These are phyloP conservation scores for Solanum hybrid DNA, from an alignment of 305 asterid species.

Conservation along the genomic window DNA sequence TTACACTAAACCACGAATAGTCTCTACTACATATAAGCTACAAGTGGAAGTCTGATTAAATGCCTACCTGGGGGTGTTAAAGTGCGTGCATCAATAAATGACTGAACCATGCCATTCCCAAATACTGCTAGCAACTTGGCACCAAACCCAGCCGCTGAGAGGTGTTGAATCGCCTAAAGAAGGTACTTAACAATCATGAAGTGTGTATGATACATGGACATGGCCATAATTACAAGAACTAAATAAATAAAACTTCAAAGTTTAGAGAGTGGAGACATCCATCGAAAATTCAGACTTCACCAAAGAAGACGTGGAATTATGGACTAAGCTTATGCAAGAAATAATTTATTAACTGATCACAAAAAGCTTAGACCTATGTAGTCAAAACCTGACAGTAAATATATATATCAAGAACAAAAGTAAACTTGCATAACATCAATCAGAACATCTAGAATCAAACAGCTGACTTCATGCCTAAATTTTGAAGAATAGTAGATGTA, in stretches of 20 bases:
- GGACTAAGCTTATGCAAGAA: neutral
- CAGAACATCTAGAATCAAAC: neutral
- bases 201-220: neutral
- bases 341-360: neutral
- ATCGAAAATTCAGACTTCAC: neutral
- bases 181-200: neutral
- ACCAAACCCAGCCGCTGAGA: constrained; percentile 97
- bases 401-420: neutral
- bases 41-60: neutral
- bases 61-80: constrained; percentile 65
- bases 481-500: neutral
- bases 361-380: neutral
- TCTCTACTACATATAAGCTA: neutral
- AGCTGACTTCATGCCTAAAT: neutral
- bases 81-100: constrained; percentile 85
- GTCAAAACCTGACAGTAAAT: neutral
- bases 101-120: constrained; percentile 98
- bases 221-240: neutral
- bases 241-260: neutral
- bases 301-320: neutral
- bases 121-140: constrained; percentile 94
- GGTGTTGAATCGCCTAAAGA: constrained; percentile 81
- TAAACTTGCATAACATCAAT: neutral
- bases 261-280: neutral
- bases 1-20: neutral